These are phyloP conservation scores for Hyphopichia buzzinii DNA, from an alignment of 1,139 yeast genomes.

Conservation along the genomic window DNA sequence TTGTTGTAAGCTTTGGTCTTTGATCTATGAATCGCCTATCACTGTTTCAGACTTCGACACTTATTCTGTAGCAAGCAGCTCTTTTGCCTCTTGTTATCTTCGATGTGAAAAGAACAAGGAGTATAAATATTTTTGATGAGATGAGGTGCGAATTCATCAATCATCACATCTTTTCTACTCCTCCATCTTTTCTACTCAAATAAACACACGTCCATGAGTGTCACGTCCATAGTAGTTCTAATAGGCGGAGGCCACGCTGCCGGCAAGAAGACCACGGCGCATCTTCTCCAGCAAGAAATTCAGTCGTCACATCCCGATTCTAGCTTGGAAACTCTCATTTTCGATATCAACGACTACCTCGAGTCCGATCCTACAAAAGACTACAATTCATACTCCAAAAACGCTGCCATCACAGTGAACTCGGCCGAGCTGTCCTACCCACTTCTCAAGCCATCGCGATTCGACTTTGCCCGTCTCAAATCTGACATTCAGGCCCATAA, in stretches of 20 bases:
- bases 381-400: slow-evolving; percentile 12
- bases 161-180: too few relatives aligned
- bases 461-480: slow-evolving; percentile 28
- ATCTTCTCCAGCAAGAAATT: slow-evolving; percentile 28
- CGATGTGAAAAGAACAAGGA: neutral
- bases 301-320: slow-evolving; percentile 15
- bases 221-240: slow-evolving; percentile 41
- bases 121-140: neutral
- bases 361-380: slow-evolving; percentile 6
- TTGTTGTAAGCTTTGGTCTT: too few relatives aligned
- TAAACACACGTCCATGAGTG: neutral
- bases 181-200: too few relatives aligned
- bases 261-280: slow-evolving; percentile 51
- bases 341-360: slow-evolving; percentile 38
- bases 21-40: too few relatives aligned
- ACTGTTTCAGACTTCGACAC: too few relatives aligned
- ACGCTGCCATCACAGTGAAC: slow-evolving; percentile 33
- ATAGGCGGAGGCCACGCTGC: slow-evolving; percentile 79
- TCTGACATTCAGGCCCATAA: slow-evolving; percentile 13
- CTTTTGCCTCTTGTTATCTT: neutral
- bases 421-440: slow-evolving; percentile 17
- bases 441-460: slow-evolving; percentile 39
- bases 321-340: slow-evolving; percentile 28
- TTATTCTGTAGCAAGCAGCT: too few relatives aligned
- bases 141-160: slow-evolving; percentile 1